phyloP scores from a whole-genome alignment of 1,139 yeast genomes.

The Kluyveromyces sp. region DNA sequence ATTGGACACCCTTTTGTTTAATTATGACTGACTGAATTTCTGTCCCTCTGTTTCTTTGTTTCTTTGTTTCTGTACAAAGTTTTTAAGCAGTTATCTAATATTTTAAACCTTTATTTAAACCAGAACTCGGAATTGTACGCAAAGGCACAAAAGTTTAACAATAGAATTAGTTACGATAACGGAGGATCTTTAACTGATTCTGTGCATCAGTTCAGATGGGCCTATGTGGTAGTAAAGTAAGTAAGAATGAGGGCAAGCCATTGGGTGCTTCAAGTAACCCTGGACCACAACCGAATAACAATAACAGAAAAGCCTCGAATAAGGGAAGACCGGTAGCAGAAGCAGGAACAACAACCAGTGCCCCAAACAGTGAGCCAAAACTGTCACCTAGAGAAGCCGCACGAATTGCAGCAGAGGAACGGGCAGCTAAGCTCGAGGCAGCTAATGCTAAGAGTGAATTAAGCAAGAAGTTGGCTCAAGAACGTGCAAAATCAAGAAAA shows the following conservation, averaged over 20 bases:
- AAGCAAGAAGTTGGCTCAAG: slow-evolving; percentile 25
- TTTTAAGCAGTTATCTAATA: too few relatives aligned
- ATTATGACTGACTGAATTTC: too few relatives aligned
- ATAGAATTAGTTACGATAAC: too few relatives aligned
- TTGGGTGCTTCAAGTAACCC: background rate
- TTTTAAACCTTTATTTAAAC: too few relatives aligned
- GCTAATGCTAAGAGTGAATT: slow-evolving; percentile 21
- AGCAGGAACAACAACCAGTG: background rate
- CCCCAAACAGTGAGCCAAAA: slow-evolving; percentile 4
- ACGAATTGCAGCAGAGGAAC: slow-evolving; percentile 27
- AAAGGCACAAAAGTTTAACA: too few relatives aligned
- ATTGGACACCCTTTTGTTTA: too few relatives aligned
- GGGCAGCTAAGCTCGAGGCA: slow-evolving; percentile 20
- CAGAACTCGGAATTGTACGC: too few relatives aligned
- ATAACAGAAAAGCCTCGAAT: background rate
- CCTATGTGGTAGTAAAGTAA: slow-evolving; percentile 22
- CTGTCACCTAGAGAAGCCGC: slow-evolving; percentile 28
- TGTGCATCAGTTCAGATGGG: slow-evolving; percentile 15
- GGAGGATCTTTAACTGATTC: too few relatives aligned
- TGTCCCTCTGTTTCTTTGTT: too few relatives aligned
- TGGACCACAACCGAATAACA: background rate
- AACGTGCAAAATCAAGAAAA: slow-evolving; percentile 20
- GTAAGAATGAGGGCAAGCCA: background rate
- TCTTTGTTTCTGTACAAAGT: too few relatives aligned
- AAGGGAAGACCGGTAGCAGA: background rate